Evolutionary conservation across 225 moss, liverwort and hornwort species (phyloP), one percentile per base, ranked within the genome.

Genomic region (Pleurozium schreberi): DNA sequence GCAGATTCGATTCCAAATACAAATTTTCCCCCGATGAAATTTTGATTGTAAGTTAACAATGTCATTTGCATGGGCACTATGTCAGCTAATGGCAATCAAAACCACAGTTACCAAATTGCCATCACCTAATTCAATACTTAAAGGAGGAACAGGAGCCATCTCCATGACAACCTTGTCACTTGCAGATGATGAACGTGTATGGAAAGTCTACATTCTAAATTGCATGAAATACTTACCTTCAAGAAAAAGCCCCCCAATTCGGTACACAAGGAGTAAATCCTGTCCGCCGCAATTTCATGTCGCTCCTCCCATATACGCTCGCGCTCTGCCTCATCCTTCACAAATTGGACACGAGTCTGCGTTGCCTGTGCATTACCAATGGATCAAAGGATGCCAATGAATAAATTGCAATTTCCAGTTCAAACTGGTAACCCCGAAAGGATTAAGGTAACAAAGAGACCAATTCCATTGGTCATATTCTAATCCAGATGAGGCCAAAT

Each of bases 221-320:
- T 64, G 26, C 84, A 82, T 47, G 11, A 23, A 64, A 82, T 83
- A 60, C 17, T 67, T 67, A 96, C 96, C 96, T 98, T 98, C 58
- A 98, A 95, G 74, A 98, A 96, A 89, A 98, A 97, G 2, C 98
- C 97, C 45, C 95, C 96, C 81, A 98, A 87, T 86, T 97, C 96
- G 70, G 82, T 93, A 87, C 98, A 98, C 87, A 98, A 36, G 36
- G 97, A 92, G 83, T 96, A 94, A 47, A 98, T 78, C 88, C 81
- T 94, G 25, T 94, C 96, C 65, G 96, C 97, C 31, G 97, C 98
- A 87, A 92, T 92, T 85, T 98, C 96, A 88, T 98, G 98, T 75
- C 94, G 95, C 85, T 95, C 96, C 82, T 98, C 98, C 97, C 98
- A 98, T 18, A 98, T 87, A 60, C 98, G 95, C 75, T 94, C 94